Conservation (phyloP, 2,329 filamentous ascomycete genomes). For the Colletotrichum sp. region DNA sequence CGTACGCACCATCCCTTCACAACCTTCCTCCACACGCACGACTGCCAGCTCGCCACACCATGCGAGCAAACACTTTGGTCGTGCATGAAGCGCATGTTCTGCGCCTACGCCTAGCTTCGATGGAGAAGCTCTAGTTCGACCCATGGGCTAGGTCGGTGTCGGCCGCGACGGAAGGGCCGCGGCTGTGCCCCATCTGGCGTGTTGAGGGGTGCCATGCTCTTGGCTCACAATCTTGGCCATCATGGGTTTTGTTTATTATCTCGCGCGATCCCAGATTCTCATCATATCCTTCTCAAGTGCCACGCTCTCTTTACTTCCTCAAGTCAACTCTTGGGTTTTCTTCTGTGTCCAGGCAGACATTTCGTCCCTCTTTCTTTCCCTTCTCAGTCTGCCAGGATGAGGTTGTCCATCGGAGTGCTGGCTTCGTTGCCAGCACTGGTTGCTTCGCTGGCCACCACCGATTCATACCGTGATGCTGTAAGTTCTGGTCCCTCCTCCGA, state of each 20-base stretch:
- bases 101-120: neutral
- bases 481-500: neutral
- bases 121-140: slow-evolving; percentile 1
- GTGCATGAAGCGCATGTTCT: neutral
- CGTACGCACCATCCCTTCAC: slow-evolving; percentile 11
- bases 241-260: slow-evolving; percentile 16
- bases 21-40: neutral
- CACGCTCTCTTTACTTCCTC: neutral
- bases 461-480: slow-evolving; percentile 22
- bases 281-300: neutral
- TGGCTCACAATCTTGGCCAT: neutral
- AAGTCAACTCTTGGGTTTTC: neutral
- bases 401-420: slow-evolving; percentile 12
- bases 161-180: neutral
- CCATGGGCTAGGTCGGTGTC: neutral
- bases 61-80: neutral
- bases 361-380: neutral
- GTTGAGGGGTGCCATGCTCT: neutral
- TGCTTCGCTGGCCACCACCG: slow-evolving; percentile 17
- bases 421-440: slow-evolving; percentile 21
- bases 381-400: slow-evolving; percentile 2
- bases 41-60: neutral
- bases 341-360: neutral
- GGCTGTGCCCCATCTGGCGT: neutral
- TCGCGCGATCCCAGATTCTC: neutral